phyloP scores from a whole-genome alignment of 225 moss, liverwort and hornwort genomes.

The Climacium dendroides region DNA sequence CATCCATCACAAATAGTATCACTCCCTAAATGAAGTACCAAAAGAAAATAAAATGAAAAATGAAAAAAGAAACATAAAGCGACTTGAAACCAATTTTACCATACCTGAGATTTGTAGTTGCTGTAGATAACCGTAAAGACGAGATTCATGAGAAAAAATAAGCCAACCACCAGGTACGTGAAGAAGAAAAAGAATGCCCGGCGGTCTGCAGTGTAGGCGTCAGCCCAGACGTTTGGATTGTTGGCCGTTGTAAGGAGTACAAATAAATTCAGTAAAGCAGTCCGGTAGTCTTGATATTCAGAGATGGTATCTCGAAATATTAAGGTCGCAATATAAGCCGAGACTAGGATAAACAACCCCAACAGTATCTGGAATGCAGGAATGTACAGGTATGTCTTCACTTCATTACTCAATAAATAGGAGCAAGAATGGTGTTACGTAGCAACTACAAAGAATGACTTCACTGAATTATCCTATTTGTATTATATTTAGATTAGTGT shows the following conservation, averaged over 20 bases:
- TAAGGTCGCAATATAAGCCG: constrained; percentile 55
- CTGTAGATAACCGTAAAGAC: constrained; percentile 63
- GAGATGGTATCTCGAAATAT: constrained; percentile 27
- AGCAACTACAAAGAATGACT: neutral
- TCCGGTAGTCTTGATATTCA: constrained; percentile 49
- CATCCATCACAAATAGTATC: neutral
- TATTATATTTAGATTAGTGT: neutral
- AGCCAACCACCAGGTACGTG: constrained; percentile 45
- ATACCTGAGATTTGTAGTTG: constrained; percentile 76
- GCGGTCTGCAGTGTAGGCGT: constrained; percentile 42
- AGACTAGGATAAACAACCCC: constrained; percentile 43
- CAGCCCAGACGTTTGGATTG: constrained; percentile 76
- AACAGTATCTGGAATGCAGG: constrained; percentile 31
- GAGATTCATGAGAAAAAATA: constrained; percentile 76
- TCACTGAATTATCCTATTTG: neutral
- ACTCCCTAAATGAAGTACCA: neutral
- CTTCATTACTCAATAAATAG: neutral
- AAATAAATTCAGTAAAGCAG: constrained; percentile 52
- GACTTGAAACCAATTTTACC: neutral
- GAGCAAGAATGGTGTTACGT: neutral
- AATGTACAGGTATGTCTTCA: neutral
- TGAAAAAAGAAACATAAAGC: neutral
- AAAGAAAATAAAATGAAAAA: neutral
- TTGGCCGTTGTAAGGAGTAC: constrained; percentile 76
- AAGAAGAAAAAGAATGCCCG: constrained; percentile 64